Evolutionary conservation across 805 yeast genomes (phyloP).

Genomic region (Isabelozyma gotoi): DNA sequence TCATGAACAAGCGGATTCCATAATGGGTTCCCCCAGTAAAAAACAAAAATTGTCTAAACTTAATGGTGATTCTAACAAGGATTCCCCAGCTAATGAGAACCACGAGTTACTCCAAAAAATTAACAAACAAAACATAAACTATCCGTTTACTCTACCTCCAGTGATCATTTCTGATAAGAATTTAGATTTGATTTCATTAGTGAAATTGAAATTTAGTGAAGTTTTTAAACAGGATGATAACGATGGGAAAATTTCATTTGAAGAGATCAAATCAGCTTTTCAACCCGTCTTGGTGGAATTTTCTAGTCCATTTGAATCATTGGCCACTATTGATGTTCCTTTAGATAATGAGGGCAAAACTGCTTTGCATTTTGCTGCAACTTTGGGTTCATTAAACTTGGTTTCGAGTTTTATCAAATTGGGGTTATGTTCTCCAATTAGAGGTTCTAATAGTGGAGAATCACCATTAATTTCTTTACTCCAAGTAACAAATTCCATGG

Average conservation of each 20-base stretch:
- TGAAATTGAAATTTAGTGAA: constrained; percentile 32
- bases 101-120: constrained; percentile 3
- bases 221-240: constrained; percentile 35
- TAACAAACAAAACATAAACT: constrained; percentile 24
- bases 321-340: constrained; percentile 28
- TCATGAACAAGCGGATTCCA: constrained; percentile 9
- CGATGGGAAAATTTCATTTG: constrained; percentile 11
- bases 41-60: constrained; percentile 19
- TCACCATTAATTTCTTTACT: constrained; percentile 66
- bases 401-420: constrained; percentile 34
- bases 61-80: not conserved
- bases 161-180: constrained; percentile 16
- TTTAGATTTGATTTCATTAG: constrained; percentile 27
- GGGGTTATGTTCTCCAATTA: constrained; percentile 35
- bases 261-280: constrained; percentile 25
- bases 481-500: constrained; percentile 79
- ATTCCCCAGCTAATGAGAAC: no score
- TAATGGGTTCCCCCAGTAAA: constrained; percentile 32
- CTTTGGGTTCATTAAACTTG: constrained; percentile 36
- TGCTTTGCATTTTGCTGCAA: constrained; percentile 43
- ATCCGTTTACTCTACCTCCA: constrained; percentile 37
- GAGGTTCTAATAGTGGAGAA: constrained; percentile 41
- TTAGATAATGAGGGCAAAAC: constrained; percentile 41
- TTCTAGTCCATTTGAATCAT: constrained; percentile 6
- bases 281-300: constrained; percentile 18